Base-by-base conservation (phyloP, 2,329 filamentous ascomycete genomes). In the Alternaria solani region DNA sequence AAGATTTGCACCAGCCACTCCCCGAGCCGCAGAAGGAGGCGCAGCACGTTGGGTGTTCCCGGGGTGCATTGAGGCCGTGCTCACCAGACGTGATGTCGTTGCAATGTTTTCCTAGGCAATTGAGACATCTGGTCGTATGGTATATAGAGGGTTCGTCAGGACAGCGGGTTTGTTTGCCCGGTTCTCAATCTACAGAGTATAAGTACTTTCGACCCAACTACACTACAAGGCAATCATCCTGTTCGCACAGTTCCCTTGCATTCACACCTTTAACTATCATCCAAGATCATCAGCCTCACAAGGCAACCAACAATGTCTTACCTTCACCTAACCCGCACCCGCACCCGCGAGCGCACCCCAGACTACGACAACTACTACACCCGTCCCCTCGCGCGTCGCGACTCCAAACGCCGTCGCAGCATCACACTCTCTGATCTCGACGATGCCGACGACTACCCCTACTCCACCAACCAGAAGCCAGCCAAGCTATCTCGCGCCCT, bases 401-500 rank as follows among this genome's bases (percentile, higher is more conserved):
- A 71, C 61, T 62, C 65, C 32, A 75, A 73, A 52, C 69, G 68
- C 25, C 65, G 62, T n/a, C 71, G 59, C 25, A 58, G 64, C 52
- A 60, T 70, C 42, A 65, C 68, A 11, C 51, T 71, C 25, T 70
- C 70, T 26, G 64, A 68, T 39, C 63, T 72, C 48, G 66, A 69
- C 32, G 68, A 74, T 26, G 39, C 39, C 20, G 46, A 77, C 62
- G 74, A 75, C 60, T 75, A 73, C 42, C 71, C 72, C 48, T 68
- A 72, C 57, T 61, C 69, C 1, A 54, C 62, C 34, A 55, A 59
- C 30, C 63, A 66, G 55, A 63, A 60, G 9, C 57, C 63, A 11
- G 51, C 48, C 38, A 63, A 55, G 11, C 55, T 60, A 63, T 74
- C 69, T 7, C 71, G 69, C 42, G 67, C 73, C 51, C 63, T 75